A percentile compares a stretch with the other conserved stretches of the same genome.
These are phyloP conservation scores for Lentinula detonsa DNA, from an alignment of 768 basidiomycete species.

Conservation along the genomic window DNA sequence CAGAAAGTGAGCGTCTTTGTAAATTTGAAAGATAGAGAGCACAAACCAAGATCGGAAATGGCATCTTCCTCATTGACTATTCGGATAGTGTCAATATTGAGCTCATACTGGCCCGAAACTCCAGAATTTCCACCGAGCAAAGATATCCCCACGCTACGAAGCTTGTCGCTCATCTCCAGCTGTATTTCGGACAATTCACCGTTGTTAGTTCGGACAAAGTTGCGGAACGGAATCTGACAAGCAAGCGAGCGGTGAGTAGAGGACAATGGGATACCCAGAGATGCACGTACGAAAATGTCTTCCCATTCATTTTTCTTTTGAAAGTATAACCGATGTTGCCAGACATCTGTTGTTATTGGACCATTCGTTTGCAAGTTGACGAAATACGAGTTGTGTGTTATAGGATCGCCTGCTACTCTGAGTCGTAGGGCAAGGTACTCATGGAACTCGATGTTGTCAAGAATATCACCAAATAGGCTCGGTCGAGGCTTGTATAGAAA, in stretches of 20 bases:
- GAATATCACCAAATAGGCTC: slow-evolving; percentile 82
- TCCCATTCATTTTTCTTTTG: slow-evolving; percentile 70
- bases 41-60: slow-evolving; percentile 2
- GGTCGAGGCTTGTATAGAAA: slow-evolving; percentile 57
- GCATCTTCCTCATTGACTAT: slow-evolving; percentile 73
- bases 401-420: slow-evolving; percentile 69
- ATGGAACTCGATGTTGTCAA: slow-evolving; percentile 80
- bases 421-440: slow-evolving; percentile 77
- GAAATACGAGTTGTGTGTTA: slow-evolving; percentile 80
- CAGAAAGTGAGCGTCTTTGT: neutral
- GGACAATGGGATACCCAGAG: slow-evolving; percentile 1
- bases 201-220: slow-evolving; percentile 68
- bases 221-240: slow-evolving; percentile 71
- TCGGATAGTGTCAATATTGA: slow-evolving; percentile 76
- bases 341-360: slow-evolving; percentile 76
- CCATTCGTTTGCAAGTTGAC: slow-evolving; percentile 92
- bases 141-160: slow-evolving; percentile 83
- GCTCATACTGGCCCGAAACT: slow-evolving; percentile 69
- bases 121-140: slow-evolving; percentile 81
- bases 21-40: neutral
- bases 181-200: slow-evolving; percentile 67
- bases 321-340: slow-evolving; percentile 91
- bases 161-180: slow-evolving; percentile 68
- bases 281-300: slow-evolving; percentile 62
- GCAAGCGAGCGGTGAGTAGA: slow-evolving; percentile 9